These are phyloP conservation scores for Ustilago bromivora DNA, from an alignment of 1,284 basidiomycete genomes.

Conservation along the genomic window DNA sequence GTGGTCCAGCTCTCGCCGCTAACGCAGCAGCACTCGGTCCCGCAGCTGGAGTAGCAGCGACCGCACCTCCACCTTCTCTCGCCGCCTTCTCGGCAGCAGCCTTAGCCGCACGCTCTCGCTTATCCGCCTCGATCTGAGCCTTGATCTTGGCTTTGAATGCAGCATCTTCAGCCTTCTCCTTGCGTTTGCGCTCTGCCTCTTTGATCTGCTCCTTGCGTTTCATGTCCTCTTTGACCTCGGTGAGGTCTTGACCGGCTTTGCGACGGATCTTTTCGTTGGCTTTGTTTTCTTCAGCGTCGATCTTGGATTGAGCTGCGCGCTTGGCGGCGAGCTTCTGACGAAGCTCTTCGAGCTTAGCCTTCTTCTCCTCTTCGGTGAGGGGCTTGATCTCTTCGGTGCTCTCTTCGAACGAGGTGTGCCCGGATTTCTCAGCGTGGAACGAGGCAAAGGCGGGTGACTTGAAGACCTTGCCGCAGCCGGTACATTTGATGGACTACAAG, in stretches of 20 bases:
- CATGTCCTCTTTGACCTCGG: conserved; percentile 61
- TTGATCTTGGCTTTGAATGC: conserved; percentile 64
- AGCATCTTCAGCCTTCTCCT: conserved; percentile 62
- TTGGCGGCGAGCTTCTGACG: conserved; percentile 62
- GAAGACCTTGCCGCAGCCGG: conserved; percentile 68
- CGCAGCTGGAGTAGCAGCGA: conserved; percentile 22
- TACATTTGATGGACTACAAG: conserved; percentile 63
- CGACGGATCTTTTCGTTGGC: conserved; percentile 68
- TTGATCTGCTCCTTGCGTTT: conserved; percentile 66
- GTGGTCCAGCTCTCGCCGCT: conserved; percentile 38
- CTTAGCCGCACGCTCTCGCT: conserved; percentile 64
- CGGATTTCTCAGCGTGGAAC: conserved; percentile 94
- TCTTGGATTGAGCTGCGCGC: conserved; percentile 59
- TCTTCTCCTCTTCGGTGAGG: conserved; percentile 93
- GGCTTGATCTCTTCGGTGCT: conserved; percentile 95
- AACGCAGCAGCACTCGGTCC: conserved; percentile 42
- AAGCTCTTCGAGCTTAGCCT: conserved; percentile 80
- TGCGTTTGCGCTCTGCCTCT: conserved; percentile 64
- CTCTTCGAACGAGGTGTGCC: conserved; percentile 88
- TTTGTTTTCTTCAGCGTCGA: conserved; percentile 57
- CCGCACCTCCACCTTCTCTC: conserved; percentile 47
- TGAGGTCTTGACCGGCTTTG: conserved; percentile 66
- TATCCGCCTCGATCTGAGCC: conserved; percentile 68
- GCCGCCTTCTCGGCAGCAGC: conserved; percentile 64
- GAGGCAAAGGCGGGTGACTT: conserved; percentile 87